Evolutionary conservation across 2,329 filamentous ascomycete genomes (phyloP), one percentile per base, ranked within the genome.

Genomic region (Ilyonectria mors-panacis): DNA sequence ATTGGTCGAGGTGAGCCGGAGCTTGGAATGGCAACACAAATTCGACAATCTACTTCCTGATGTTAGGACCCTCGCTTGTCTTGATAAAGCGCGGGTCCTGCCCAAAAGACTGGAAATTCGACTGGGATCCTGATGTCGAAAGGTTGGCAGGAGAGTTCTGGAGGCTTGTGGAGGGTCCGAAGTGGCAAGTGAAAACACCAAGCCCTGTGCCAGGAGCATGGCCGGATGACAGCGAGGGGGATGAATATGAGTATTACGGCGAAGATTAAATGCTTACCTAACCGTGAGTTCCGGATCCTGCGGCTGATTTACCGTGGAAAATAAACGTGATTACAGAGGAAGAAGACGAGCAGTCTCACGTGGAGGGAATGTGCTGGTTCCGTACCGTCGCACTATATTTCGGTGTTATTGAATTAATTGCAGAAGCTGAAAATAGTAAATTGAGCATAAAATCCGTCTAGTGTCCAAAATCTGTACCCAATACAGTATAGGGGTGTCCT

Each of bases 131-230:
- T 53, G 26, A 5, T 7, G 33, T 33, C 13, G 53, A 62, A 17
- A 9, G 23, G n/a, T 59, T 44, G 19, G 42, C 23, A 6, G 63
- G 33, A 3, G 30, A 62, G 17, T 60, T 56, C 30, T 65, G 63
- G 63, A 6, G 7, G 5, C 3, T 13, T 9, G 26, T 50, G 5
- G 47, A 50, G 37, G 9, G 19, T 33, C 19, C 53, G 9, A 13
- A 42, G n/a, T 30, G 10, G 15, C 28, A 12, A 19, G 13, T 13
- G 13, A 1, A 28, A 37, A 28, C 39, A 51, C 19, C 33, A 37
- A 35, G 9, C 7, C 57, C 45, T 9, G 55, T 64, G 45, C 62
- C 62, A 4, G 62, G 62, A 12, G 21, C 39, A 33, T 65, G 63
- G 50, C 12, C 17, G 12, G 39, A 39, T 12, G 50, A 39, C 15